Evolutionary conservation across 2,329 filamentous ascomycete genomes (phyloP), one percentile per base, ranked within the genome.

Genomic region (Fusarium multiceps): DNA sequence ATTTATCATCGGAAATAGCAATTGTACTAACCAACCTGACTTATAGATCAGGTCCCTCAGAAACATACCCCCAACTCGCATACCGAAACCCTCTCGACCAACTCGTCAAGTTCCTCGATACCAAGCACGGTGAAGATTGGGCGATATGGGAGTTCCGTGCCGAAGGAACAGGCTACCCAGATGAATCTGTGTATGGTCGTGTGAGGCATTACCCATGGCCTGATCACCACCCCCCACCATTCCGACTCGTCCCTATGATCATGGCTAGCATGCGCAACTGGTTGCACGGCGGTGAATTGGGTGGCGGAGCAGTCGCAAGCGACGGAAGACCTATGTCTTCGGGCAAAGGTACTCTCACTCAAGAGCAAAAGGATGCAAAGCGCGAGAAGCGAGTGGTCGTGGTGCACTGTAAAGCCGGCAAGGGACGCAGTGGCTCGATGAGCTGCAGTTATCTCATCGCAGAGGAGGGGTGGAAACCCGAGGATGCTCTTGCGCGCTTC

Each of bases 131-230:
- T 28, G 82, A 89, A 27, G 84, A 96, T 68, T 99, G 96, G 96
- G 90, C 92, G 5, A 97, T 99, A 75, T 99, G 95, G 93, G 96
- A 99, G 81, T 99, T 99, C 75, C 90, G 96, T 47, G 96, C 94
- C 37, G 96, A 99, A 79, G 96, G 96, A 7, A 98, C 96, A 0
- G 96, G 96, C 2, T 99, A 99, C 76, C 94, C 94, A 0, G 96
- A 99, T 77, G 88, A 90, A 20, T 92, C 94, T 61, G 95, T 99
- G 2, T 93, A 97, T 78, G 87, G 89, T 34, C 87, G 94, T 5
- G 90, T 98, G 69, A 88, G 91, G 69, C 96, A 99, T 81, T 98
- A 94, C 76, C 96, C 96, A 1, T 99, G 93, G 89, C 96, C 96
- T 0, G 96, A 99, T 78, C 96, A 99, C 78, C 96, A 99, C 78